Evolutionary conservation across 192 early-diverging fungal species (phyloP), one percentile per base, ranked within the genome.

Genomic region (Funneliformis mosseae): DNA sequence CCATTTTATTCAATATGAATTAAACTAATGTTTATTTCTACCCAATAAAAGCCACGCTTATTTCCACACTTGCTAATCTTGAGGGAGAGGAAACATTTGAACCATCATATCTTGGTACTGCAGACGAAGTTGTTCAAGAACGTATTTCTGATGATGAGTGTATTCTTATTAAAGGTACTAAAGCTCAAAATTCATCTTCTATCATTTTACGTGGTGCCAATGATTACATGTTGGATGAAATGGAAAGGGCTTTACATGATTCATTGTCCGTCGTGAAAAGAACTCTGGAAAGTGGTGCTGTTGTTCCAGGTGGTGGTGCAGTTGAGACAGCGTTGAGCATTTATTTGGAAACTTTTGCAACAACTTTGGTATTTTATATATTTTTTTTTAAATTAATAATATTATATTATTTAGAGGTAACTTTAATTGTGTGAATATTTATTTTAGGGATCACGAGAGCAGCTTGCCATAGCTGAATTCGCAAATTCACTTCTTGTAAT

Each of bases 181-280:
- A 96, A 86, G 83, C 85, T 42, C 94, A 96, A 85, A 92, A 89
- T 16, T 92, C 96, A 1, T 91, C 97, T 25, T 97, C 96, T 21
- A 92, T 99, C 46, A 96, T 99, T 80, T 90, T 99, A 83, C 97
- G 98, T 81, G 98, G 98, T 41, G 97, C 98, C 66, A 99, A 98
- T 85, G 98, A 99, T 83, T 99, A 93, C 81, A 97, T 98, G 97
- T 88, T 99, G 68, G 98, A 99, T 77, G 98, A 99, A 88, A 99
- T 99, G 97, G 98, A 99, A 85, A 90, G 98, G 69, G 94, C 96
- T 28, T 82, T 99, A 77, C 98, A 99, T 82, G 98, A 99, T 88
- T 89, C 92, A 59, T 81, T 99, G 80, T 97, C 95, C 82, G 96
- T 96, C 18, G 96, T 99, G 68, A 98, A 98, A 92, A 90, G 98